Conservation (phyloP, 768 basidiomycete genomes). For the Lactarius sanguifluus region DNA sequence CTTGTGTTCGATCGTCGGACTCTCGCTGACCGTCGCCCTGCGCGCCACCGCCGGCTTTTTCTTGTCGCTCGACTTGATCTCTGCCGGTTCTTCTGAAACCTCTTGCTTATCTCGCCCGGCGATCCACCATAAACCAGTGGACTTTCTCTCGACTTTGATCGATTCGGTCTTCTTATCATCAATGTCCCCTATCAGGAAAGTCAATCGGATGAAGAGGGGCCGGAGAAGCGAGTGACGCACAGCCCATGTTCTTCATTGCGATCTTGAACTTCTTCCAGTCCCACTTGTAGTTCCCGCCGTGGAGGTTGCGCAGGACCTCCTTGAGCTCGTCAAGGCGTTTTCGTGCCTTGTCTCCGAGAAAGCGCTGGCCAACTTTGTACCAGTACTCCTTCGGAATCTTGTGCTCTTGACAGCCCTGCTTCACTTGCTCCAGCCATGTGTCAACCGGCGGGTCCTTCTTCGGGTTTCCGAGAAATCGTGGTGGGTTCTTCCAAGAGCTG, state of each 20-base stretch:
- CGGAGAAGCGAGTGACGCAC: constrained; percentile 44
- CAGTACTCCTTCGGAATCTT: constrained; percentile 78
- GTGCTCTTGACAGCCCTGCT: constrained; percentile 65
- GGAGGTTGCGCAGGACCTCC: constrained; percentile 67
- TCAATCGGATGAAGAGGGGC: not conserved
- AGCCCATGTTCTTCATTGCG: constrained; percentile 80
- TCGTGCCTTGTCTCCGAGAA: constrained; percentile 69
- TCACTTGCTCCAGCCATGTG: constrained; percentile 72
- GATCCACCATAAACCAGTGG: constrained; percentile 55
- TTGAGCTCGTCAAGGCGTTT: constrained; percentile 69
- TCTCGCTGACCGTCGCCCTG: constrained; percentile 19
- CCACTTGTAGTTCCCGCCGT: constrained; percentile 78
- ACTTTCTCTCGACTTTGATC: constrained; percentile 56
- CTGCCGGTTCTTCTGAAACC: constrained; percentile 11
- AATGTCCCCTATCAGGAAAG: constrained; percentile 56
- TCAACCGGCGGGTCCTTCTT: constrained; percentile 70
- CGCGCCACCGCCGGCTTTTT: constrained; percentile 21
- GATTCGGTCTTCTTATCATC: constrained; percentile 59
- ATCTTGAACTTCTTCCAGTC: constrained; percentile 81
- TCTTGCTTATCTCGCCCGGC: constrained; percentile 34
- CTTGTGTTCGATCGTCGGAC: constrained; percentile 12
- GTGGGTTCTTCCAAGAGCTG: constrained; percentile 63
- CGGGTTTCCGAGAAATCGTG: constrained; percentile 63
- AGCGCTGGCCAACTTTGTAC: constrained; percentile 79
- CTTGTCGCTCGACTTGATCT: constrained; percentile 18